These are phyloP conservation scores for Isatis tinctoria DNA, from an alignment of 345 rosid species.

Conservation along the genomic window DNA sequence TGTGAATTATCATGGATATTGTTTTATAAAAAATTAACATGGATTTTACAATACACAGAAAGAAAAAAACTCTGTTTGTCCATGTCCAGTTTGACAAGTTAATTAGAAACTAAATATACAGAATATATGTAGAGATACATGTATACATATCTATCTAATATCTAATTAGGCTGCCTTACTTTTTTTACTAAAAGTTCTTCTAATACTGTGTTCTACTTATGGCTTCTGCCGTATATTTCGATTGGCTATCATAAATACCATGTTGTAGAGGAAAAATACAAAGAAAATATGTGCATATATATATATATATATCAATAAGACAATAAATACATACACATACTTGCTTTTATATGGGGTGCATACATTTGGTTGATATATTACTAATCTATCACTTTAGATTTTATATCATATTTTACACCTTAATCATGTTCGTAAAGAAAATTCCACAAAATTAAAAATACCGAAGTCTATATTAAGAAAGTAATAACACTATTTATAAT, in stretches of 20 bases:
- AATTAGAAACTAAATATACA: not conserved
- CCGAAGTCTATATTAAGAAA: too few species aligned
- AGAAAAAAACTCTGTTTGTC: not conserved
- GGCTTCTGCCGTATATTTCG: not conserved
- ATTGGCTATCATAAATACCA: not conserved
- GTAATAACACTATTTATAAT: too few species aligned
- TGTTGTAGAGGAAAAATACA: not conserved
- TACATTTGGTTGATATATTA: not conserved
- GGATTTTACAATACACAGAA: not conserved
- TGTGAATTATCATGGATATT: not conserved
- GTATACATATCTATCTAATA: too few species aligned
- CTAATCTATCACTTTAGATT: not conserved
- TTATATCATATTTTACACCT: not conserved
- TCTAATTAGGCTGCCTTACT: conserved; percentile 19
- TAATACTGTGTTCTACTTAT: conserved; percentile 5
- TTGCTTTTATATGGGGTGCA: not conserved
- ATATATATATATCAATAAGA: not conserved
- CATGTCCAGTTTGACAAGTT: not conserved
- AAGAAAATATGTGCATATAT: not conserved
- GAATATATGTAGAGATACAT: too few species aligned
- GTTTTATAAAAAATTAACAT: too few species aligned
- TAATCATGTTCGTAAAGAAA: not conserved
- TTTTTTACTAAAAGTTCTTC: not conserved
- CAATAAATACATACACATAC: not conserved
- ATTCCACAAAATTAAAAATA: not conserved